A percentile compares a stretch with the other conserved stretches of the same genome.
Conservation (phyloP, 805 yeast species). For the Clavispora phyllophila region DNA sequence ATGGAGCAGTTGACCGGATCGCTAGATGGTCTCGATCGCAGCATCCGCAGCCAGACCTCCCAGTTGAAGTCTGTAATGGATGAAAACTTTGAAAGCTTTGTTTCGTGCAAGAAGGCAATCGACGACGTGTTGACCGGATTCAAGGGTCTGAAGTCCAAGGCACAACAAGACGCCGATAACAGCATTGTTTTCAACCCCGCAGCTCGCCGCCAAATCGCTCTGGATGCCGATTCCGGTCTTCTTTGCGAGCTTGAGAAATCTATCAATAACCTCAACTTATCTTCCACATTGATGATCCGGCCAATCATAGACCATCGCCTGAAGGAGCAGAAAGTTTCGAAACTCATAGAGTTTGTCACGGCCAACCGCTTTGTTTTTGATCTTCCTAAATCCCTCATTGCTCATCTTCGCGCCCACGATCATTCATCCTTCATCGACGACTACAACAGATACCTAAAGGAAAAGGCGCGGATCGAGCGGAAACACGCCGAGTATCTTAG, state of each 20-base stretch:
- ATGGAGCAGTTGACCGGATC: conserved; percentile 29
- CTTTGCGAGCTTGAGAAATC: conserved; percentile 34
- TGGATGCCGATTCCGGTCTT: conserved; percentile 20
- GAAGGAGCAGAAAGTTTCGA: conserved; percentile 28
- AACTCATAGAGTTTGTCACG: conserved; percentile 32
- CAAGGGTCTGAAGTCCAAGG: conserved; percentile 28
- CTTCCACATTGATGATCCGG: conserved; percentile 34
- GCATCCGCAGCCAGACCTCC: conserved; percentile 30
- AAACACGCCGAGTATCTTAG: conserved; percentile 8
- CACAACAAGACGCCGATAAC: conserved; percentile 31
- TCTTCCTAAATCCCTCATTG: conserved; percentile 29
- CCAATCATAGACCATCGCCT: conserved; percentile 37
- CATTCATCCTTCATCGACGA: conserved; percentile 34
- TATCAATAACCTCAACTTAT: conserved; percentile 32
- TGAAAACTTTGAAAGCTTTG: conserved; percentile 30
- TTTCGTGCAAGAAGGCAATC: conserved; percentile 34
- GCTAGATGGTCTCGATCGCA: conserved; percentile 27
- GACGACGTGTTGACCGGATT: conserved; percentile 34
- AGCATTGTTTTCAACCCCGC: conserved; percentile 35
- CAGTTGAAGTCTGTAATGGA: conserved; percentile 34
- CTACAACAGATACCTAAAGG: conserved; percentile 26
- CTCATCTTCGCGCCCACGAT: conserved; percentile 23
- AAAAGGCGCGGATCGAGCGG: conserved; percentile 16
- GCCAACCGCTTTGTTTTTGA: conserved; percentile 31
- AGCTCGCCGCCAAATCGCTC: conserved; percentile 11